Percentiles rank a stretch among this genome's conserved stretches.
Evolutionary conservation across 1,284 basidiomycete genomes (phyloP).

Genomic region (Marasmius tenuissimus): DNA sequence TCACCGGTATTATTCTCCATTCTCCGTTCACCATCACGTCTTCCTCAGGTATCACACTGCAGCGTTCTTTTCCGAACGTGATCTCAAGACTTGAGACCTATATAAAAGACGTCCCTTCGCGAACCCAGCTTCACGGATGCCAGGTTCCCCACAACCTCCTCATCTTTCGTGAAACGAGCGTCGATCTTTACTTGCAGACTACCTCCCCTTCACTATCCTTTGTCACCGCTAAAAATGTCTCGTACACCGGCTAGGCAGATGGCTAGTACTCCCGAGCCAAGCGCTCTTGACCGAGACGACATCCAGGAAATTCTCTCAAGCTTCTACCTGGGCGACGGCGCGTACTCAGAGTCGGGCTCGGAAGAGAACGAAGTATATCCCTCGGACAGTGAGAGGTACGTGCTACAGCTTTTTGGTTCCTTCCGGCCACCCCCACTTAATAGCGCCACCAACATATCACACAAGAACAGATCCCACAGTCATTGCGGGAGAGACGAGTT

Average conservation of each 20-base stretch:
- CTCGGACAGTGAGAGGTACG: not conserved
- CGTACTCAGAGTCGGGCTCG: not conserved
- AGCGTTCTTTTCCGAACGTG: not conserved
- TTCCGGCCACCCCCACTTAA: not conserved
- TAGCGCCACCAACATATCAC: not conserved
- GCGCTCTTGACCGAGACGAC: slow-evolving; percentile 5
- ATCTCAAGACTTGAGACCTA: not conserved
- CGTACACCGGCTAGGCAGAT: not conserved
- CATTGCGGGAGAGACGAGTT: not conserved
- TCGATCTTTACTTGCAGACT: not conserved
- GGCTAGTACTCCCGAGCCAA: not conserved
- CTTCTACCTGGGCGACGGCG: slow-evolving; percentile 4
- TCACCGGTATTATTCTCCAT: not conserved
- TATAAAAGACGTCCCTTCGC: not conserved
- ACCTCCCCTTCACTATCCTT: not conserved
- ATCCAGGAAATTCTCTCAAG: slow-evolving; percentile 10
- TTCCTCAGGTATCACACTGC: not conserved
- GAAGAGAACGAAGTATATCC: not conserved
- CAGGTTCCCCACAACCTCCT: not conserved
- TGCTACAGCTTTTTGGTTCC: not conserved
- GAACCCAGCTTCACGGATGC: not conserved
- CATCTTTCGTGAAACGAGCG: not conserved
- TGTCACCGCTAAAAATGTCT: not conserved
- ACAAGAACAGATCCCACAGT: not conserved
- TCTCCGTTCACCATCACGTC: not conserved